Evolutionary conservation across 1,284 basidiomycete genomes (phyloP).

Genomic region (Gomphus sp.): DNA sequence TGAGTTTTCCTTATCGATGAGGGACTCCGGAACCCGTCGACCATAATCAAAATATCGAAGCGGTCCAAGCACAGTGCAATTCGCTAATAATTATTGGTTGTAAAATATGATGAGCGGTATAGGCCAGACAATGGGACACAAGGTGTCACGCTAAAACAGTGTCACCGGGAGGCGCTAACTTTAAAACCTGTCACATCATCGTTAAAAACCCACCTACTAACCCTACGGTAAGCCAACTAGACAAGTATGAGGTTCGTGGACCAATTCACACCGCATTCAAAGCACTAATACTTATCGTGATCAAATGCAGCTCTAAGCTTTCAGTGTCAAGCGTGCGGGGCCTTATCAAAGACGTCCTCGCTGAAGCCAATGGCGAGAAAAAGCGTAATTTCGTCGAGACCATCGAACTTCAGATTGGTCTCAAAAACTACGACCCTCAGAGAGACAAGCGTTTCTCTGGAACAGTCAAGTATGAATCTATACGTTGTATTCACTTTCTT

Average conservation of each 20-base stretch:
- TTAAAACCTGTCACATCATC: not conserved
- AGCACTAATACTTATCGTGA: not conserved
- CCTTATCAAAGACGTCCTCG: slow-evolving; percentile 81
- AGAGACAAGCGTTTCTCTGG: slow-evolving; percentile 96
- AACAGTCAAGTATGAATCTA: slow-evolving; percentile 74
- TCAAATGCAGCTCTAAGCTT: slow-evolving; percentile 46
- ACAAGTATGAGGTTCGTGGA: not conserved
- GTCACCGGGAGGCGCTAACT: not conserved
- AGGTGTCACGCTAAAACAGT: not conserved
- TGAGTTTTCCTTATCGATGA: too few species aligned
- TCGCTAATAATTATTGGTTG: too few species aligned
- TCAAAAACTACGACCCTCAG: slow-evolving; percentile 98
- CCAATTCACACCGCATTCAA: not conserved
- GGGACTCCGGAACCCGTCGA: too few species aligned
- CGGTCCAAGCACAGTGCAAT: too few species aligned
- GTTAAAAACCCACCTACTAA: not conserved
- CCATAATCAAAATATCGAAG: too few species aligned
- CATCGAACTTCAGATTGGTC: slow-evolving; percentile 92
- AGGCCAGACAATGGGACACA: not conserved
- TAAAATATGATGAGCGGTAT: too few species aligned
- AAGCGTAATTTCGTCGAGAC: slow-evolving; percentile 89
- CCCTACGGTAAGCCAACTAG: not conserved
- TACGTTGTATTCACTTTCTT: not conserved
- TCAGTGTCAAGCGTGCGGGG: slow-evolving; percentile 99
- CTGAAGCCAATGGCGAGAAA: slow-evolving; percentile 72